These are phyloP conservation scores for Aspergillus sclerotialis DNA, from an alignment of 2,329 filamentous ascomycete species.

Conservation along the genomic window DNA sequence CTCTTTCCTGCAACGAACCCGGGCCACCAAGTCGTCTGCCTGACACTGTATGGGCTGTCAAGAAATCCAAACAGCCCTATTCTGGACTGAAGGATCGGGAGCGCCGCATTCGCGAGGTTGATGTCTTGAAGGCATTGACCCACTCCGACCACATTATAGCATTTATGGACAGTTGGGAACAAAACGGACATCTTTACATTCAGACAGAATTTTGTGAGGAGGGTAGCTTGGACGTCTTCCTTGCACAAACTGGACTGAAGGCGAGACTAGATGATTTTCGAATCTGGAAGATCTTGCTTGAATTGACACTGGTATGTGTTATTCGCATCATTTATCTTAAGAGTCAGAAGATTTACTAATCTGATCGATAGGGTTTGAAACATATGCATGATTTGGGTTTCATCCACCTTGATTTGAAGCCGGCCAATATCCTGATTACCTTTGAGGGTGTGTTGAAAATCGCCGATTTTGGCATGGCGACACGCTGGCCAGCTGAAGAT, in stretches of 20 bases:
- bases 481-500: constrained; percentile 65
- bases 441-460: constrained; percentile 62
- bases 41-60: constrained; percentile 75
- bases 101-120: constrained; percentile 75
- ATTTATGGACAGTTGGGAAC: constrained; percentile 82
- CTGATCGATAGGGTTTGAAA: constrained; percentile 63
- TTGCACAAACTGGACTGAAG: constrained; percentile 73
- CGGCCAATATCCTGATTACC: constrained; percentile 59
- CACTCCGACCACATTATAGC: constrained; percentile 80
- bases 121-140: constrained; percentile 67
- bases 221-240: constrained; percentile 79
- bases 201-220: constrained; percentile 97
- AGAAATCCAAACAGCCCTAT: constrained; percentile 80
- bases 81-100: constrained; percentile 73
- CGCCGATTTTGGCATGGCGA: constrained; percentile 65
- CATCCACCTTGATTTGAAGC: constrained; percentile 61
- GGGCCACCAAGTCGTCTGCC: constrained; percentile 50
- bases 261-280: constrained; percentile 92
- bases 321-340: background rate
- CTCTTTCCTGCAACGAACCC: constrained; percentile 40
- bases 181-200: constrained; percentile 80
- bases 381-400: constrained; percentile 86
- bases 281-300: constrained; percentile 95
- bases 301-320: constrained; percentile 66
- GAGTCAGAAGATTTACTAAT: constrained; percentile 5